Evolutionary conservation across 768 basidiomycete species (phyloP).

Genomic region (Trametes cingulata): DNA sequence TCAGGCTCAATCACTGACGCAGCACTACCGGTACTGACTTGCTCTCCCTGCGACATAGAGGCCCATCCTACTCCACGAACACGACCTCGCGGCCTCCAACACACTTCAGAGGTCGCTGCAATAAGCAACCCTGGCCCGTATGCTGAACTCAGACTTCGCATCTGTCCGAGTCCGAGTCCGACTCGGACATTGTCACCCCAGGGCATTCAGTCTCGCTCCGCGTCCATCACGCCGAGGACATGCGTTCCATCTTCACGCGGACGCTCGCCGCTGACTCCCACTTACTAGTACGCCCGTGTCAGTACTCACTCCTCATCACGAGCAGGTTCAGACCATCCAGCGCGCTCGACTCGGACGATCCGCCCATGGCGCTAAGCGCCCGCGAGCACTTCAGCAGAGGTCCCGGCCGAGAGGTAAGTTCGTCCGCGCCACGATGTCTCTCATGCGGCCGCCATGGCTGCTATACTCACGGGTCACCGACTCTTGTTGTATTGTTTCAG

Average conservation of each 20-base stretch:
- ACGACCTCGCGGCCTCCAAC: not conserved
- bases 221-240: too few species aligned
- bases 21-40: not conserved
- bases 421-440: not conserved
- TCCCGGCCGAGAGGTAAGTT: conserved; percentile 2
- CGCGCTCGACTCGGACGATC: too few species aligned
- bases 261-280: not conserved
- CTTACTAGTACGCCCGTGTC: not conserved
- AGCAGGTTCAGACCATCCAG: too few species aligned
- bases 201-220: too few species aligned
- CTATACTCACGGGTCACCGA: too few species aligned
- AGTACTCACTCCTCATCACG: too few species aligned
- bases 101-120: not conserved
- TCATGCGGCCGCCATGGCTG: not conserved
- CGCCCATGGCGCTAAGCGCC: not conserved
- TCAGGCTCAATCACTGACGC: not conserved
- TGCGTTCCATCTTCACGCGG: too few species aligned
- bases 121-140: too few species aligned
- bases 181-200: too few species aligned
- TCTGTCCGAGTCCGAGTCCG: too few species aligned
- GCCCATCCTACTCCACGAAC: not conserved
- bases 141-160: too few species aligned
- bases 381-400: conserved; percentile 11
- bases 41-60: not conserved
- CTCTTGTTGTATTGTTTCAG: too few species aligned